Evolutionary conservation across 1,139 yeast genomes (phyloP).

Genomic region (Torulaspora globosa): DNA sequence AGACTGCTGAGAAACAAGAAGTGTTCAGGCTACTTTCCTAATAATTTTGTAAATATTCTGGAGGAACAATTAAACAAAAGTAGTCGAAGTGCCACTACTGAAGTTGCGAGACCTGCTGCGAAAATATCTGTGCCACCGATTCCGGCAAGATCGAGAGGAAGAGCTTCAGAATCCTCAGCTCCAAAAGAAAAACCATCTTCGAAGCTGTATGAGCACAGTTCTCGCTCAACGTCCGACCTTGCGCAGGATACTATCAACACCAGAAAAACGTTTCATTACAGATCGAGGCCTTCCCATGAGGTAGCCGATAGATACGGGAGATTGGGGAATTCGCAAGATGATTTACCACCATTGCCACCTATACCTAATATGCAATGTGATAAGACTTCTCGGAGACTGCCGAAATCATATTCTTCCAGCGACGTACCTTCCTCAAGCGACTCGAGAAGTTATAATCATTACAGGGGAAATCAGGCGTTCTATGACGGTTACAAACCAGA

Average conservation of each 20-base stretch:
- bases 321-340: background rate
- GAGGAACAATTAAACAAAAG: constrained; percentile 34
- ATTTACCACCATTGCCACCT: constrained; percentile 31
- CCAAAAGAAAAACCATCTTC: constrained; percentile 1
- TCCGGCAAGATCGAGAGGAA: constrained; percentile 11
- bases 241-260: constrained; percentile 8
- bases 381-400: constrained; percentile 11
- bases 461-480: constrained; percentile 19
- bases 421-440: constrained; percentile 19
- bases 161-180: constrained; percentile 6
- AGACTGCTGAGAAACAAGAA: constrained; percentile 71
- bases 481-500: constrained; percentile 22
- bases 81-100: constrained; percentile 7
- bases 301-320: constrained; percentile 3
- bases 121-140: constrained; percentile 15
- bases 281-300: background rate
- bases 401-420: constrained; percentile 31
- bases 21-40: constrained; percentile 75
- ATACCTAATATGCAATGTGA: constrained; percentile 26
- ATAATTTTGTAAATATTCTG: constrained; percentile 70
- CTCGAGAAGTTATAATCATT: constrained; percentile 14
- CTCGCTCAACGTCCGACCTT: constrained; percentile 16
- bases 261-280: constrained; percentile 1
- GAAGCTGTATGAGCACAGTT: constrained; percentile 1
- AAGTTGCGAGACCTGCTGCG: constrained; percentile 7